Evolutionary conservation across 169 alveolate genomes (phyloP).

Genomic region (Plasmodium malariae): DNA sequence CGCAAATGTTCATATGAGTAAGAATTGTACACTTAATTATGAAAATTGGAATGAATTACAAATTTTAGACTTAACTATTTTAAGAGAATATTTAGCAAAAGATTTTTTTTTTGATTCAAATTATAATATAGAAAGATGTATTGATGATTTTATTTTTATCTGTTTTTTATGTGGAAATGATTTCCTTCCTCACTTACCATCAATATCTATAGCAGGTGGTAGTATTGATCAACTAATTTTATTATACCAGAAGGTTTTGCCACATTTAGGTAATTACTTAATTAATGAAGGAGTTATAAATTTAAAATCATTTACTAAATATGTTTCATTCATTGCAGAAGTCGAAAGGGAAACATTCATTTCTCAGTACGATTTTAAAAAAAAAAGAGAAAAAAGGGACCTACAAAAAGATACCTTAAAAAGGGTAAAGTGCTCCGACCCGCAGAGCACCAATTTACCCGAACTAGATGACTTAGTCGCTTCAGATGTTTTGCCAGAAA

Average conservation of each 20-base stretch:
- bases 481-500: not conserved
- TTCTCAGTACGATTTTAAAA: conserved; percentile 88
- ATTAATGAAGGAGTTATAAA: conserved; percentile 92
- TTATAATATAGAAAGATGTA: conserved; percentile 94
- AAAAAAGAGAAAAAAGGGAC: conserved; percentile 83
- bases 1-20: conserved; percentile 38
- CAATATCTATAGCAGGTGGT: conserved; percentile 95
- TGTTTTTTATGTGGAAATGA: conserved; percentile 98
- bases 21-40: conserved; percentile 3
- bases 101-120: conserved; percentile 80
- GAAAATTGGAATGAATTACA: conserved; percentile 89
- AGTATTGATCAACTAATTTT: conserved; percentile 96
- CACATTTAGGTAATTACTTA: conserved; percentile 91
- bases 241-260: conserved; percentile 93
- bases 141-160: conserved; percentile 97
- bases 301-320: conserved; percentile 83
- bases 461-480: too few relatives aligned
- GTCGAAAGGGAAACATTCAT: conserved; percentile 91
- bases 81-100: conserved; percentile 87
- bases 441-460: not conserved
- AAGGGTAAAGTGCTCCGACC: conserved; percentile 22
- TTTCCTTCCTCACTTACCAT: conserved; percentile 96
- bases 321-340: conserved; percentile 86
- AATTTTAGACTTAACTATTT: conserved; percentile 85
- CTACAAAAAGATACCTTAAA: conserved; percentile 65